A percentile compares a stretch with the other conserved stretches of the same genome.
These are phyloP conservation scores for Tetracladium marchalianum DNA, from an alignment of 495 filamentous ascomycete species.

Conservation along the genomic window DNA sequence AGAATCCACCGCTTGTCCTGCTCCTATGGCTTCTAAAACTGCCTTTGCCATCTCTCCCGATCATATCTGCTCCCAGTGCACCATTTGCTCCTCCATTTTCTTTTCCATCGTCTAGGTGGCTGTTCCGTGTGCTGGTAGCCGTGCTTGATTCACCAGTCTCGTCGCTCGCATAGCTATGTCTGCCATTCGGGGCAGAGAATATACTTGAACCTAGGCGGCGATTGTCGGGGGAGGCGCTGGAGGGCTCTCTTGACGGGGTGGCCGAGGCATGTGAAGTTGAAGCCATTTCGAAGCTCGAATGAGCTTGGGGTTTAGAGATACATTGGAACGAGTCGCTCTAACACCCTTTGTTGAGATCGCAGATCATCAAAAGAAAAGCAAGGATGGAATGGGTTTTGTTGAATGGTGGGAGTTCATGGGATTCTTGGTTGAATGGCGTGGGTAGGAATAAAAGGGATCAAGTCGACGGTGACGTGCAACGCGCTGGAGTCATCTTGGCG, in stretches of 20 bases:
- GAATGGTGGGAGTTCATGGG: too few species aligned
- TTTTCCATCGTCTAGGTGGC: constrained; percentile 1
- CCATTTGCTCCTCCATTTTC: not conserved
- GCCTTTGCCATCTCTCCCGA: constrained; percentile 10
- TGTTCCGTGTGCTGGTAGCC: constrained; percentile 11
- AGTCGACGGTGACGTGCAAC: too few species aligned
- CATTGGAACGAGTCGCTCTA: too few species aligned
- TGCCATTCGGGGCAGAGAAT: constrained; percentile 5
- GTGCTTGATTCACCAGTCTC: constrained; percentile 17
- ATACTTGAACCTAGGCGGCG: constrained; percentile 10
- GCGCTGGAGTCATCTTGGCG: too few species aligned
- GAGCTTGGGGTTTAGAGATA: not conserved
- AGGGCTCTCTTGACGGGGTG: constrained; percentile 4
- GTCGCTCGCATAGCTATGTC: constrained; percentile 9
- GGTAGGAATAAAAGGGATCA: too few species aligned
- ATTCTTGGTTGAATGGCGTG: too few species aligned
- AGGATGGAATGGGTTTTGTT: too few species aligned
- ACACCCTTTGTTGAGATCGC: too few species aligned
- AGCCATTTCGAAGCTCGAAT: constrained; percentile 14
- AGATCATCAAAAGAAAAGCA: too few species aligned
- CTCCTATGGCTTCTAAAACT: constrained; percentile 18
- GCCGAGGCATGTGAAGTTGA: constrained; percentile 4
- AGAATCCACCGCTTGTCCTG: constrained; percentile 17
- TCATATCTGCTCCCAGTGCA: not conserved
- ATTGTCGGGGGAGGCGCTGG: constrained; percentile 5